Conservation (phyloP, 1,284 basidiomycete species). For the Clitocybe nebularis region DNA sequence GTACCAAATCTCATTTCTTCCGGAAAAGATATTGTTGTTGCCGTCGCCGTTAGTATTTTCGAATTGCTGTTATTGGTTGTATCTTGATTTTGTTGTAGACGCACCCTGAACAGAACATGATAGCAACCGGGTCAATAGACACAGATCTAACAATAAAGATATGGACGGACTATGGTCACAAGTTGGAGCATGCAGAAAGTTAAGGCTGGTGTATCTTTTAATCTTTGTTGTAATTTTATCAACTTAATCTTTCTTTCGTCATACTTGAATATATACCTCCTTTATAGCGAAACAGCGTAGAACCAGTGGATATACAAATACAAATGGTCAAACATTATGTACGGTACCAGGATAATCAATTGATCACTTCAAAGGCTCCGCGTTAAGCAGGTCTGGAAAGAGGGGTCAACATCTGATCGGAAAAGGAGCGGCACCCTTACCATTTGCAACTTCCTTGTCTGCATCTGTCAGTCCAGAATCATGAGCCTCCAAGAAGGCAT, state of each 20-base stretch:
- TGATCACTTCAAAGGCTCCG: constrained; percentile 53
- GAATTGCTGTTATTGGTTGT: constrained; percentile 15
- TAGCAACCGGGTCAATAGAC: constrained; percentile 81
- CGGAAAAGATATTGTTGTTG: constrained; percentile 64
- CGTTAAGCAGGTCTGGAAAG: constrained; percentile 56
- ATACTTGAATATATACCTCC: constrained; percentile 1
- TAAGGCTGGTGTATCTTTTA: not conserved
- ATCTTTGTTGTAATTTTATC: constrained; percentile 7
- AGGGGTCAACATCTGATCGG: not conserved
- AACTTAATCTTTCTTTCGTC: constrained; percentile 7
- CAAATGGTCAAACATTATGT: constrained; percentile 1
- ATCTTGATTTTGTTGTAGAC: constrained; percentile 42
- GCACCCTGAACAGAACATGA: constrained; percentile 78
- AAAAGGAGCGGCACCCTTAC: too few relatives aligned
- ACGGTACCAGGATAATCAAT: not conserved
- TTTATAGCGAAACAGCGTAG: constrained; percentile 4
- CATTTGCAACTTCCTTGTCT: constrained; percentile 80
- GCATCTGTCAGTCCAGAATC: constrained; percentile 84
- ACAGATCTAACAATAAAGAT: constrained; percentile 74
- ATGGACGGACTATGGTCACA: constrained; percentile 59
- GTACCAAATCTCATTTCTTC: not conserved
- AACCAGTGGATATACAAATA: constrained; percentile 10
- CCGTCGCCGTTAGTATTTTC: constrained; percentile 54
- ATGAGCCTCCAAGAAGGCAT: constrained; percentile 89
- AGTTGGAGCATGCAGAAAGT: constrained; percentile 5